Conservation (phyloP, 2,329 filamentous ascomycete species). For the Sclerotinia glacialis region DNA sequence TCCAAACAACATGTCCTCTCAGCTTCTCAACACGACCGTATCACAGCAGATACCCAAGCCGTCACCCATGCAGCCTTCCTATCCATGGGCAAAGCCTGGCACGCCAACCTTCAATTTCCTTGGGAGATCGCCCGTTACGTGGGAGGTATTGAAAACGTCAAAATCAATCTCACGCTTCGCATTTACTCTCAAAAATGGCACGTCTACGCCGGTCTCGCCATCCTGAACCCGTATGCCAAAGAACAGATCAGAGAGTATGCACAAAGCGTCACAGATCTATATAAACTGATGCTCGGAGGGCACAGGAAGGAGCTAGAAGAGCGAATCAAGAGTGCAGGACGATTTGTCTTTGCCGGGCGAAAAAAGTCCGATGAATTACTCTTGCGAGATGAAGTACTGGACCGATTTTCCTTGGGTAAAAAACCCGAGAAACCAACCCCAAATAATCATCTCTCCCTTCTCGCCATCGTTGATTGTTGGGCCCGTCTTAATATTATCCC, state of each 20-base stretch:
- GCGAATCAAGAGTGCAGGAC: conserved; percentile 77
- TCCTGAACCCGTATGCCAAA: conserved; percentile 89
- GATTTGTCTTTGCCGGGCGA: conserved; percentile 59
- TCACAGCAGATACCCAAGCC: conserved; percentile 96
- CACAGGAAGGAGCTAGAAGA: conserved; percentile 69
- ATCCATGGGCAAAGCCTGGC: conserved; percentile 97
- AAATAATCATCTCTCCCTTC: conserved; percentile 89
- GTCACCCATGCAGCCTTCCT: conserved; percentile 97
- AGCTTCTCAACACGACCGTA: conserved; percentile 86
- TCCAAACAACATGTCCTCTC: conserved; percentile 87
- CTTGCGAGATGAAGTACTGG: conserved; percentile 75
- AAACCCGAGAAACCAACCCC: conserved; percentile 57
- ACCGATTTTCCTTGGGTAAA: conserved; percentile 81
- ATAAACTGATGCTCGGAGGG: conserved; percentile 93
- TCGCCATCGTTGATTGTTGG: conserved; percentile 99
- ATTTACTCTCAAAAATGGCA: conserved; percentile 99
- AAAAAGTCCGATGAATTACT: conserved; percentile 61
- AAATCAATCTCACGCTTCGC: conserved; percentile 95
- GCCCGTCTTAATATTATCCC: conserved; percentile 88
- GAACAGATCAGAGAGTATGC: conserved; percentile 95
- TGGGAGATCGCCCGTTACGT: conserved; percentile 97
- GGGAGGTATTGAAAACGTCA: conserved; percentile 97
- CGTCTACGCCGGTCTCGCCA: conserved; percentile 95
- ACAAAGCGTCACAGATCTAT: conserved; percentile 85
- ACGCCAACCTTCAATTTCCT: conserved; percentile 89